Base-by-base conservation (phyloP, 352 stramenopile species). In the Pythium brachiatum region DNA sequence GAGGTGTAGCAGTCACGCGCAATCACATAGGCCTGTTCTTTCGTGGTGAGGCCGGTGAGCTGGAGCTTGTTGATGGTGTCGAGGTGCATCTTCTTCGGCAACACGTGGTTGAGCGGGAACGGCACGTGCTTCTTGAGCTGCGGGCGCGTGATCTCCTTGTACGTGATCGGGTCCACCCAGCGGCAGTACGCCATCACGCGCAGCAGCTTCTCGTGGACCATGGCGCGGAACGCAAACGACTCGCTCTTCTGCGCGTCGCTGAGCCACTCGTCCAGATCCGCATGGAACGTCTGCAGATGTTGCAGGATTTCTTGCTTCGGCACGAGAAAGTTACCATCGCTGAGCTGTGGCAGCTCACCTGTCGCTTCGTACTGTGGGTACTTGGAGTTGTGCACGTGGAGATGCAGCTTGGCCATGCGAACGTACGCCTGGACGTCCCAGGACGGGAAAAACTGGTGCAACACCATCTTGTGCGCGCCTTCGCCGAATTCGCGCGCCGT, bases 261-360 rank as follows among this genome's bases (percentile, higher is more conserved):
- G 53, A 95, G 62, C 57, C 75, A 75, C 25, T 72, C 74, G 54
- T 94, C 86, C 59, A 95, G 89, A 57, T 95, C 84, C 41, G 73
- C 64, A 69, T 95, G 85, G 71, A 94, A 95, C 73, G 86, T 94
- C 66, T 95, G 86, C 54, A 95, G 44, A 60, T 95, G 86, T 79
- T 92, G 83, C 55, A 94, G 83, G 50, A 95, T 94, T 60, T 92
- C 75, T 26, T 90, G 79, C 58, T 88, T 91, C 8, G 83, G 81
- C 60, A 95, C 69, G 38, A 95, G 73, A 55, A 92, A 95, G 68
- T 95, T 92, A 58, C 86, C 86, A 60, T 95, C 86, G 53, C 78
- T 91, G 23, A 95, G 74, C 68, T 95, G 86, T 32, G 86, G 86
- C 51, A 95, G 64, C 66, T 90, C 83, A 52, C 81, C 78, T 1